Base-by-base conservation (phyloP, 140 eudicot species). In the Senecio squalidus region DNA sequence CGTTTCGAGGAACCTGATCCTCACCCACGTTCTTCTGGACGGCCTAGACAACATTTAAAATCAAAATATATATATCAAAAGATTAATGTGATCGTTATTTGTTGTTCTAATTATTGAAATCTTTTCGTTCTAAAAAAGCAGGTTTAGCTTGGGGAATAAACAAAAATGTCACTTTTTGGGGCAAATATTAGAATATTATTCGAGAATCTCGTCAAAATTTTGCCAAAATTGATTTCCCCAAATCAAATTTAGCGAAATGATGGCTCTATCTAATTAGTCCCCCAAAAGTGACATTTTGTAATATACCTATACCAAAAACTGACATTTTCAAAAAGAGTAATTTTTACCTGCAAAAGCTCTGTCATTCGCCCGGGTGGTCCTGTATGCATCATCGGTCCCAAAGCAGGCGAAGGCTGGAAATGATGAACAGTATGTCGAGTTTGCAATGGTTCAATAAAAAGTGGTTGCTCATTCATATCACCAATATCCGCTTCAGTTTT, bases 261-360 rank as follows among this genome's bases (percentile, higher is more conserved):
- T n/a, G n/a, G n/a, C n/a, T n/a, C n/a, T n/a, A n/a, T n/a, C n/a
- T n/a, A n/a, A n/a, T n/a, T n/a, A n/a, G n/a, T n/a, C n/a, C n/a
- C n/a, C 41, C 41, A 1, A 36, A 36, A 1, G 9, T 36, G 9
- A 13, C 13, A 36, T 36, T 8, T 36, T 10, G 13, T 8, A 34
- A 36, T 8, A 36, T 36, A 36, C 13, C 3, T 36, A n/a, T 8
- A 36, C 4, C 41, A 8, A 1, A 18, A 13, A 34, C 11, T 22
- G 4, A 13, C 29, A 17, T 29, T 46, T 49, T 9, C n/a, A 16
- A 11, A 23, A 30, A 54, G 11, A 54, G 10, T n/a, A 6, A 15
- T 21, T 11, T 43, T 58, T 81, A 88, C 96, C 91, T 81, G 90
- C 61, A 88, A 76, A 45, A 88, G 96, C 72, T 88, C 94, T 2